These are phyloP conservation scores for Sphaerulina musiva DNA, from an alignment of 2,329 filamentous ascomycete genomes.

Conservation along the genomic window DNA sequence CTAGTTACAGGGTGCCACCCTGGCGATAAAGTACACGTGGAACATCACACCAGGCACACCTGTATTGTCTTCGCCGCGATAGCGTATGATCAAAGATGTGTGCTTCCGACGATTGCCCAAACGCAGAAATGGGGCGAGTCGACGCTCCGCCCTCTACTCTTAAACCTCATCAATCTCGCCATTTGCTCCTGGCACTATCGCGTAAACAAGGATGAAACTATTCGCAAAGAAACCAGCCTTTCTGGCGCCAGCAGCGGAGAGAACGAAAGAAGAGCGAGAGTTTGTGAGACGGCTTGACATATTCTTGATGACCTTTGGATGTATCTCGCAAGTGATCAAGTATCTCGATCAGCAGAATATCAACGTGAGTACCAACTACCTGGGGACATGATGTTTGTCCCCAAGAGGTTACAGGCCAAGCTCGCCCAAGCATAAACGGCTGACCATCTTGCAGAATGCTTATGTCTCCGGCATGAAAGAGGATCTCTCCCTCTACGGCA, in stretches of 20 bases:
- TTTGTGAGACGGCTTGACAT: constrained; percentile 37
- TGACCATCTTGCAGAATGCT: neutral
- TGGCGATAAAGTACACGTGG: constrained; percentile 4
- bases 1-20: neutral
- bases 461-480: constrained; percentile 25
- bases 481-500: constrained; percentile 24
- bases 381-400: too few species aligned
- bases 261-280: constrained; percentile 32
- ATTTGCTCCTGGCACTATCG: neutral
- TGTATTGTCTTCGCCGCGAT: constrained; percentile 3
- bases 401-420: too few species aligned
- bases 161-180: neutral
- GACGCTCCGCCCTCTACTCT: neutral
- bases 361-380: constrained; percentile 18
- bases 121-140: neutral
- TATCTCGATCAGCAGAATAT: constrained; percentile 30
- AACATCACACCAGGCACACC: constrained; percentile 1
- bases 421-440: too few species aligned
- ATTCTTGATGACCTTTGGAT: constrained; percentile 38
- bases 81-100: constrained; percentile 3
- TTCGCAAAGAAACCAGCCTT: constrained; percentile 16
- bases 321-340: constrained; percentile 37
- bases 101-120: constrained; percentile 1
- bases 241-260: constrained; percentile 18
- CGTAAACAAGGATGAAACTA: constrained; percentile 11